A percentile compares a stretch with the other conserved stretches of the same genome.
phyloP scores from a whole-genome alignment of 148 eudicot genomes.

The Camellia lanceoleosa region DNA sequence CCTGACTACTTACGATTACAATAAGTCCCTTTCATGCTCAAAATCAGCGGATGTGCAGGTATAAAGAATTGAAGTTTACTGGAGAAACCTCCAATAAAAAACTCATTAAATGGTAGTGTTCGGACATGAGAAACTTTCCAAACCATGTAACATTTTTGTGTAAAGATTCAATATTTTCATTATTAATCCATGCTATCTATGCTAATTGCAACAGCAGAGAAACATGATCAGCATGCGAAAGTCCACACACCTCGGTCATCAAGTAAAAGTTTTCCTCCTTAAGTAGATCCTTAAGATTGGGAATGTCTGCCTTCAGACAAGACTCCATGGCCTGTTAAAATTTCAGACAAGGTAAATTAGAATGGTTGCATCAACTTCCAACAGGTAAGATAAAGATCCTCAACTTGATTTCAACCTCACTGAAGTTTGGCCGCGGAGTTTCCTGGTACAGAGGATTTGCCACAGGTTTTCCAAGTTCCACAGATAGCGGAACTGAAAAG shows the following conservation, averaged over 20 bases:
- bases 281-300: slow-evolving; percentile 62
- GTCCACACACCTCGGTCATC: slow-evolving; percentile 66
- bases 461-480: slow-evolving; percentile 62
- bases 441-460: slow-evolving; percentile 67
- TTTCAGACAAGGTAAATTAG: slow-evolving; percentile 6
- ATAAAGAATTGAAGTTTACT: slow-evolving; percentile 4
- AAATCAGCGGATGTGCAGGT: neutral
- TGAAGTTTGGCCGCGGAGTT: slow-evolving; percentile 42
- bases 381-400: neutral
- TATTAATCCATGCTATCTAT: neutral
- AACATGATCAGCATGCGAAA: neutral
- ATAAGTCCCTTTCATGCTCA: neutral
- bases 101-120: neutral
- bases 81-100: neutral
- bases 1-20: slow-evolving; percentile 47
- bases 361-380: neutral
- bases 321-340: slow-evolving; percentile 77
- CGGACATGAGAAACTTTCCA: neutral
- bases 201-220: neutral
- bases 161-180: neutral
- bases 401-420: slow-evolving; percentile 53
- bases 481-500: slow-evolving; percentile 56
- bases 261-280: slow-evolving; percentile 84
- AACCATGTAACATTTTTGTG: neutral
- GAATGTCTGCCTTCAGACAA: slow-evolving; percentile 72